These are phyloP conservation scores for Potentilla sterilis DNA, from an alignment of 306 rosid species.

Conservation along the genomic window DNA sequence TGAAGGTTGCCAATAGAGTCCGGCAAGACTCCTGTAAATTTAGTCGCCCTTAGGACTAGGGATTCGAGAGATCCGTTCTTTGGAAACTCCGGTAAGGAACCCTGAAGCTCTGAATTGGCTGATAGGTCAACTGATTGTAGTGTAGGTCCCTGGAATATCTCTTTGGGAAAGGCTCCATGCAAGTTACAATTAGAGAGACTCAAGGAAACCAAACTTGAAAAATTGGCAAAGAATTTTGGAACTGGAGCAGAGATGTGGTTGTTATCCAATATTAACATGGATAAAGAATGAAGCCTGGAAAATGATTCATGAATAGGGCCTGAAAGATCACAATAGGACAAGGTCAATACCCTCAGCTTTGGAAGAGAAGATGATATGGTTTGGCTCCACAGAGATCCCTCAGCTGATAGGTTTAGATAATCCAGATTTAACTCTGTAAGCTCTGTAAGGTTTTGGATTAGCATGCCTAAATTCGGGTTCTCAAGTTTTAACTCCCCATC, in stretches of 20 bases:
- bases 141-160: constrained; percentile 21
- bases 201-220: constrained; percentile 21
- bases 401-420: not conserved
- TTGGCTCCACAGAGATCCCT: not conserved
- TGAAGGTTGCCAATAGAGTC: constrained; percentile 18
- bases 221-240: constrained; percentile 16
- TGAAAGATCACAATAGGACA: constrained; percentile 1
- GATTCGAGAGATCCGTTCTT: not conserved
- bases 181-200: not conserved
- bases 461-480: not conserved
- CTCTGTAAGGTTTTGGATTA: not conserved
- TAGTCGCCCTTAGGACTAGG: not conserved
- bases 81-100: constrained; percentile 18
- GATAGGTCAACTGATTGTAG: constrained; percentile 4
- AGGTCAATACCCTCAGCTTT: not conserved
- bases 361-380: not conserved
- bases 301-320: not conserved
- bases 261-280: not conserved
- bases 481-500: not conserved
- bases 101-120: constrained; percentile 1
- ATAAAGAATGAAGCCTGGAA: constrained; percentile 6
- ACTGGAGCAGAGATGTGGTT: constrained; percentile 8
- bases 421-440: not conserved
- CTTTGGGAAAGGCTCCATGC: constrained; percentile 16
- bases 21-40: constrained; percentile 21